Percentiles rank a stretch among this genome's conserved stretches.
phyloP scores from a whole-genome alignment of 1,284 basidiomycete genomes.

The Salmacisia buchloeana region DNA sequence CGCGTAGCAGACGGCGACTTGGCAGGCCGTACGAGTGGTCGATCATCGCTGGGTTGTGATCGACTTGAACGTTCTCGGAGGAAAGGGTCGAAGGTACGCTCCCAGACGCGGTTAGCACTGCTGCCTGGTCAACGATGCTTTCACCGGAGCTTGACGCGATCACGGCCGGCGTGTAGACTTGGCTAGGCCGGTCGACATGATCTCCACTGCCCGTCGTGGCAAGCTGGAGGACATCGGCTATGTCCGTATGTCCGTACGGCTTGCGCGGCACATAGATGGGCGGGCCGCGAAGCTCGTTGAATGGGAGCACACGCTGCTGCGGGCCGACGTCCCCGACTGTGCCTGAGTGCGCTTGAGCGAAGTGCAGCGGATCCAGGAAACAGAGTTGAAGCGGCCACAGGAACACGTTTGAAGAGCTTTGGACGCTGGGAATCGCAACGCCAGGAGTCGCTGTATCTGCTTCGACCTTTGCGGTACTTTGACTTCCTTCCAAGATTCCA shows the following conservation, averaged over 20 bases:
- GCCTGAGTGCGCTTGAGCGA: background rate
- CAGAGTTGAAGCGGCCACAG: constrained; percentile 3
- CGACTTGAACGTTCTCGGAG: too few species aligned
- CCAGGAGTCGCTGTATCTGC: background rate
- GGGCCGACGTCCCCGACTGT: background rate
- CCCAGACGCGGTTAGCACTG: too few species aligned
- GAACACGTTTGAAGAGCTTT: background rate
- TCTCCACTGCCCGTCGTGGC: too few species aligned
- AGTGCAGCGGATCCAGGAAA: background rate
- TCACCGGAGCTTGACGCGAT: background rate
- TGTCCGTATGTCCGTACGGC: background rate
- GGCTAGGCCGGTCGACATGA: background rate
- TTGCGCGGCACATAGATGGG: background rate
- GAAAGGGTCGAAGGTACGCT: too few species aligned
- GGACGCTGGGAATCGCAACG: background rate
- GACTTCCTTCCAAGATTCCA: background rate
- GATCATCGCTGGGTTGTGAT: too few species aligned
- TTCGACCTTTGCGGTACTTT: background rate
- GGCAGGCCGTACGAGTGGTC: too few species aligned
- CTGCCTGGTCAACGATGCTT: background rate
- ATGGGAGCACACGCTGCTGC: background rate
- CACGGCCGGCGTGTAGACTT: background rate
- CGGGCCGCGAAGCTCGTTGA: background rate
- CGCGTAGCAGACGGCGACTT: too few species aligned
- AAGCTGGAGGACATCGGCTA: background rate